Percentiles rank a stretch among this genome's conserved stretches.
These are phyloP conservation scores for Hymenoscyphus repandus DNA, from an alignment of 2,329 filamentous ascomycete genomes.

Conservation along the genomic window DNA sequence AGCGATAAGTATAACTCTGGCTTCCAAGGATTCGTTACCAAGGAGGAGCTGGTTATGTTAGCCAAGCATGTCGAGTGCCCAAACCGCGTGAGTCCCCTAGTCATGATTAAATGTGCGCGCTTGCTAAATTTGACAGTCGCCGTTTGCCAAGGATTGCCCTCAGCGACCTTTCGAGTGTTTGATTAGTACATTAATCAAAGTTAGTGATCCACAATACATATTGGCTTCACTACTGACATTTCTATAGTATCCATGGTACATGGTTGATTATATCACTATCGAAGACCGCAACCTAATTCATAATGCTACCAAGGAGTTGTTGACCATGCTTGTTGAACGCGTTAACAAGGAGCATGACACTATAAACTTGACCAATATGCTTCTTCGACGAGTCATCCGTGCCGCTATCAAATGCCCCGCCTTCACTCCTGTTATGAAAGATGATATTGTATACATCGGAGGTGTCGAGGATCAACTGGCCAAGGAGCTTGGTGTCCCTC, in stretches of 20 bases:
- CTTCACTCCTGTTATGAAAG: slow-evolving; percentile 57
- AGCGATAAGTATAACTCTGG: slow-evolving; percentile 39
- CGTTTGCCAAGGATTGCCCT: slow-evolving; percentile 54
- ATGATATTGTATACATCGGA: slow-evolving; percentile 46
- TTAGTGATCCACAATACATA: slow-evolving; percentile 7
- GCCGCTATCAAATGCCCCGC: slow-evolving; percentile 53
- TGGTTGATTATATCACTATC: slow-evolving; percentile 51
- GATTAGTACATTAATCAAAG: slow-evolving; percentile 48
- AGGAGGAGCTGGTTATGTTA: slow-evolving; percentile 60
- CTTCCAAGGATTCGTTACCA: slow-evolving; percentile 56
- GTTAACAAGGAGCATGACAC: slow-evolving; percentile 37
- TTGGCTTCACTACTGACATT: slow-evolving; percentile 10
- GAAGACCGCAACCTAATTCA: slow-evolving; percentile 50
- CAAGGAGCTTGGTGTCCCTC: slow-evolving; percentile 42
- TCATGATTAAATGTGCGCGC: background rate
- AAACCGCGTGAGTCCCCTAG: slow-evolving; percentile 47
- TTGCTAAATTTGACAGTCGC: slow-evolving; percentile 40
- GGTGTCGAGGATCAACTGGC: slow-evolving; percentile 33
- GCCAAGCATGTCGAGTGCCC: slow-evolving; percentile 58
- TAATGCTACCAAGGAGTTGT: slow-evolving; percentile 43
- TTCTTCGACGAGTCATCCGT: slow-evolving; percentile 47
- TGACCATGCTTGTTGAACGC: slow-evolving; percentile 40
- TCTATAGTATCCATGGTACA: slow-evolving; percentile 54
- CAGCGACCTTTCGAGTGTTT: slow-evolving; percentile 62
- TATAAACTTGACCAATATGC: slow-evolving; percentile 44